Percentiles rank a stretch among this genome's conserved stretches.
These are phyloP conservation scores for Geranium brycei DNA, from an alignment of 345 rosid species.

Conservation along the genomic window DNA sequence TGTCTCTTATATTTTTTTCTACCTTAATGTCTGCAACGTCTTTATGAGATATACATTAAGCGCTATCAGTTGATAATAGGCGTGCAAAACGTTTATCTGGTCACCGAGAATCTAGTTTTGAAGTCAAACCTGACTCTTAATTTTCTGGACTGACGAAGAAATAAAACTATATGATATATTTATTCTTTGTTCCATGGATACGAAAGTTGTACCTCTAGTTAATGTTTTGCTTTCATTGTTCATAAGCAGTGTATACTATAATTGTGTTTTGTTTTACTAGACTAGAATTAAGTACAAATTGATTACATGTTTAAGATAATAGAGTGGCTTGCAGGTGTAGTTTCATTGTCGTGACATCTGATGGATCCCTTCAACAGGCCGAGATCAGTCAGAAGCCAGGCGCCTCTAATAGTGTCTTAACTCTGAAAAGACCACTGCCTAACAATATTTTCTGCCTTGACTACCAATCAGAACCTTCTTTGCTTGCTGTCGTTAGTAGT, in stretches of 20 bases:
- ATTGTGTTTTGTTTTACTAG: neutral
- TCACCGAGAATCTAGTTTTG: neutral
- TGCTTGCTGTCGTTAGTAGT: conserved; percentile 50
- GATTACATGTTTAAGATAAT: conserved; percentile 8
- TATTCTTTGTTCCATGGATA: neutral
- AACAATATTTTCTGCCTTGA: conserved; percentile 56
- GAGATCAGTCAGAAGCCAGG: conserved; percentile 63
- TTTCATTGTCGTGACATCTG: conserved; percentile 49
- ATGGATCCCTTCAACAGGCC: conserved; percentile 55
- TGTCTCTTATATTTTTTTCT: conserved; percentile 7
- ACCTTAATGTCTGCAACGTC: neutral
- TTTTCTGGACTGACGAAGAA: neutral
- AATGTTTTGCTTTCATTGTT: too few species aligned
- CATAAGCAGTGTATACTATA: too few species aligned
- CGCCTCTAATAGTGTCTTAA: conserved; percentile 30
- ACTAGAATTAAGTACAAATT: neutral
- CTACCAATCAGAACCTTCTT: conserved; percentile 47
- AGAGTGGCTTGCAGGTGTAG: conserved; percentile 47
- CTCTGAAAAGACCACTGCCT: conserved; percentile 46
- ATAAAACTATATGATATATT: too few species aligned
- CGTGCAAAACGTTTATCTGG: neutral
- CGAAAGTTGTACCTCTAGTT: neutral
- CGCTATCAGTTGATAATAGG: neutral
- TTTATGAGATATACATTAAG: neutral
- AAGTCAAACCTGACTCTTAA: neutral